Conservation (phyloP, 345 rosid genomes). For the Hirschfeldia incana region DNA sequence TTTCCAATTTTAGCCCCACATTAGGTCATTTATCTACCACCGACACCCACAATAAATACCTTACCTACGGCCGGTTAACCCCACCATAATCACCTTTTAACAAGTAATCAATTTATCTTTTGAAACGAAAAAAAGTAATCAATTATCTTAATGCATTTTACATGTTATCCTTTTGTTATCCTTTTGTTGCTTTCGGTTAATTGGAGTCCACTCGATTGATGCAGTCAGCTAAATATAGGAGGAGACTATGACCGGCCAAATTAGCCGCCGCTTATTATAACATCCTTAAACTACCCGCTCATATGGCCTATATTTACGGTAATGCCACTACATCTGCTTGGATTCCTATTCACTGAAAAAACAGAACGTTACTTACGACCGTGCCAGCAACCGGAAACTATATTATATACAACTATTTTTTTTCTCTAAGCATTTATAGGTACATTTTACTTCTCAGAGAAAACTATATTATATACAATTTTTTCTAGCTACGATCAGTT, state of each 20-base stretch:
- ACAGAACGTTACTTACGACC: background rate
- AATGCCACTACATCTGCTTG: background rate
- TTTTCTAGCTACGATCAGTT: background rate
- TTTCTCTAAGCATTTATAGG: background rate
- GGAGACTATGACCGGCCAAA: constrained; percentile 19
- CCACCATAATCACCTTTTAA: constrained; percentile 1
- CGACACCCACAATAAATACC: constrained; percentile 14
- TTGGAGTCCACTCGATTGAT: background rate
- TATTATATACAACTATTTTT: background rate
- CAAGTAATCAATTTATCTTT: background rate
- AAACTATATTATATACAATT: constrained; percentile 3
- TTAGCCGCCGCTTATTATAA: background rate
- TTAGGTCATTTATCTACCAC: constrained; percentile 2
- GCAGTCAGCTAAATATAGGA: background rate
- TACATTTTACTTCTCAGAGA: background rate
- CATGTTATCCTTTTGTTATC: constrained; percentile 7
- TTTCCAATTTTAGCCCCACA: constrained; percentile 17
- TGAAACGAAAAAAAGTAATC: constrained; percentile 6
- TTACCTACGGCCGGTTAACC: background rate
- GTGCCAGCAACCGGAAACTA: background rate
- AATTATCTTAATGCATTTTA: background rate
- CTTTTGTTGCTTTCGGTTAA: constrained; percentile 21
- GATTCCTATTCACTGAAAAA: background rate
- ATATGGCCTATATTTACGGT: background rate
- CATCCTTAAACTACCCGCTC: background rate